These are phyloP conservation scores for Cardamine occulta DNA, from an alignment of 345 rosid genomes.

Conservation along the genomic window DNA sequence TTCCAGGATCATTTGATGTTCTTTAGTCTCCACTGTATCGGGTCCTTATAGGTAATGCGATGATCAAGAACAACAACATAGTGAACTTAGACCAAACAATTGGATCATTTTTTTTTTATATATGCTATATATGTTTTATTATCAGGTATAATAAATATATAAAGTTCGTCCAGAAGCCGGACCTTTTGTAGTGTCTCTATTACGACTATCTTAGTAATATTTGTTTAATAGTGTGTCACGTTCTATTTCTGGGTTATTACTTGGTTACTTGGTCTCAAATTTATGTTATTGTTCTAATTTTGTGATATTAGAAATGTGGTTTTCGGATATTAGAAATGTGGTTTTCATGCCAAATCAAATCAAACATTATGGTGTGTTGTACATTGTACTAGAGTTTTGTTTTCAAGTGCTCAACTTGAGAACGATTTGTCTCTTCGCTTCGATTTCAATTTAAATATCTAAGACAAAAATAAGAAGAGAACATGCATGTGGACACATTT, in stretches of 20 bases:
- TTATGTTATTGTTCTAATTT: conserved; percentile 3
- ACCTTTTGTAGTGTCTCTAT: conserved; percentile 3
- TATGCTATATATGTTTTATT: not conserved
- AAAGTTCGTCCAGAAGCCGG: conserved; percentile 17
- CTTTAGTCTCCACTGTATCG: not conserved
- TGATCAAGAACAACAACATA: conserved; percentile 22
- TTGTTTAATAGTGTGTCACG: conserved; percentile 1
- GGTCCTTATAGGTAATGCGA: conserved; percentile 5
- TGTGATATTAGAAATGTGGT: conserved; percentile 30
- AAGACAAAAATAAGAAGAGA: conserved; percentile 8
- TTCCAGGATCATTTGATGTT: conserved; percentile 12
- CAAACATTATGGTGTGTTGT: conserved; percentile 42
- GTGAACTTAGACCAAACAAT: not conserved
- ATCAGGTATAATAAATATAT: not conserved
- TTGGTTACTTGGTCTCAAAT: not conserved
- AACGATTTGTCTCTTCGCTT: conserved; percentile 21
- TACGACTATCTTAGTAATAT: conserved; percentile 1
- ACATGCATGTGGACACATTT: conserved; percentile 18
- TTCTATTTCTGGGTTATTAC: conserved; percentile 26
- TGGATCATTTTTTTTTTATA: not conserved
- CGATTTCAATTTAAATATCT: conserved; percentile 5
- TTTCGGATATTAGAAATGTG: conserved; percentile 21
- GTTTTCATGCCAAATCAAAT: conserved; percentile 42
- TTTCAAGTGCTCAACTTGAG: conserved; percentile 40
- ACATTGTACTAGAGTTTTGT: conserved; percentile 39